These are phyloP conservation scores for Mortierella sp. DNA, from an alignment of 371 early-diverging fungal genomes.

Conservation along the genomic window DNA sequence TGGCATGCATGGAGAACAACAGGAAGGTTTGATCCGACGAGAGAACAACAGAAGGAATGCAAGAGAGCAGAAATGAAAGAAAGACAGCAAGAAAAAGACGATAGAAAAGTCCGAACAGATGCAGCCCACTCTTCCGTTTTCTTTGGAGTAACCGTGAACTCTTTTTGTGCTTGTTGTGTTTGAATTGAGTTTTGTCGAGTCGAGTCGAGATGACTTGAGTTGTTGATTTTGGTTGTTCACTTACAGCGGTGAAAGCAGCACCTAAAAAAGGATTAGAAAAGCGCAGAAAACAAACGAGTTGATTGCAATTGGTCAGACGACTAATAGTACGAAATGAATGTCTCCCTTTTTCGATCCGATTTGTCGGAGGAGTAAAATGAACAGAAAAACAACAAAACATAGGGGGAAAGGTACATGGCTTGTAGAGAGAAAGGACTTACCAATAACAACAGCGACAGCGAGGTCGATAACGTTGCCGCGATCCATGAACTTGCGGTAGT, in stretches of 20 bases:
- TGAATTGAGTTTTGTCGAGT: too few species aligned
- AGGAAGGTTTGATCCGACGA: neutral
- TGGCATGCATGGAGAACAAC: neutral
- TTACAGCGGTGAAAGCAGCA: slow-evolving; percentile 53
- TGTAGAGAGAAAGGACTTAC: slow-evolving; percentile 34
- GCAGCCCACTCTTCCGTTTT: too few species aligned
- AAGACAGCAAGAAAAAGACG: neutral
- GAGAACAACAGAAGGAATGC: neutral
- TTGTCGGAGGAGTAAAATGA: neutral
- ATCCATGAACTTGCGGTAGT: slow-evolving; percentile 62
- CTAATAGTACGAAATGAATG: neutral
- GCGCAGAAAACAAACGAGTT: neutral
- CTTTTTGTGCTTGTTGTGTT: neutral
- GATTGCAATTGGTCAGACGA: slow-evolving; percentile 7
- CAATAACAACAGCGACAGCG: slow-evolving; percentile 68
- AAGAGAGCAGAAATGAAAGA: slow-evolving; percentile 1
- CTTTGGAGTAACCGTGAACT: neutral
- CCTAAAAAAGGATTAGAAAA: slow-evolving; percentile 12
- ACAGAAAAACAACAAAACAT: neutral
- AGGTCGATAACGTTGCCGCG: slow-evolving; percentile 67
- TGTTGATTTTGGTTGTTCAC: too few species aligned
- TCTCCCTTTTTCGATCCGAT: neutral
- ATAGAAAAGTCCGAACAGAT: neutral
- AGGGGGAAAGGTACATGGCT: neutral
- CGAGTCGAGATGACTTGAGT: too few species aligned